Conservation (phyloP, 495 filamentous ascomycete genomes). For the Chaetomium tenue region DNA sequence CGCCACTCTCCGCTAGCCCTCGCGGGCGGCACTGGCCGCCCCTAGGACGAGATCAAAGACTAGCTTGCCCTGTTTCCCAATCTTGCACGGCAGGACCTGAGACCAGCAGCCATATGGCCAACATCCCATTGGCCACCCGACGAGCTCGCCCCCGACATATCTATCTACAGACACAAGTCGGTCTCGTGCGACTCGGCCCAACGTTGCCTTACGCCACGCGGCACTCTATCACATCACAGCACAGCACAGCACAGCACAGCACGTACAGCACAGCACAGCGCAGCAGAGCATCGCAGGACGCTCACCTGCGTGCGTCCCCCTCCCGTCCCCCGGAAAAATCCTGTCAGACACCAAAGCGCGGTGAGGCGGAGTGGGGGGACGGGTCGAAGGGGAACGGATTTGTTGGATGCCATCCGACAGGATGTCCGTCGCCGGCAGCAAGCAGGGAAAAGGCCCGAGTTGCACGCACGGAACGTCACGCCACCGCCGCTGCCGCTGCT, state of each 20-base stretch:
- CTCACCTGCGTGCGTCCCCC: too few relatives aligned
- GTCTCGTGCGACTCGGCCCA: too few relatives aligned
- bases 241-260: too few relatives aligned
- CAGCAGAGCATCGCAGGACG: too few relatives aligned
- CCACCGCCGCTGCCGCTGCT: neutral
- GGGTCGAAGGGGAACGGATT: too few relatives aligned
- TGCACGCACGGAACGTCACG: neutral
- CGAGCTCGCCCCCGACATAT: neutral
- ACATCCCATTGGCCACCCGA: neutral
- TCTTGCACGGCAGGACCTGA: neutral
- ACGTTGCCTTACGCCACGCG: too few relatives aligned
- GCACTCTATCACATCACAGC: too few relatives aligned
- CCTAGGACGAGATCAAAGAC: neutral
- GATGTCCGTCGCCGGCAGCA: neutral
- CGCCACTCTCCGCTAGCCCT: neutral
- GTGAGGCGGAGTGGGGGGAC: conserved; percentile 18
- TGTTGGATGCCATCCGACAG: neutral
- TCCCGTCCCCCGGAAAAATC: neutral
- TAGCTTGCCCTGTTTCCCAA: neutral
- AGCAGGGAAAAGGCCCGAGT: neutral
- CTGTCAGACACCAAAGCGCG: conserved; percentile 32
- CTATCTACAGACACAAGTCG: too few relatives aligned
- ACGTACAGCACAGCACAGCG: too few relatives aligned
- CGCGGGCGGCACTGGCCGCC: neutral
- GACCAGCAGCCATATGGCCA: neutral